Percentiles rank a stretch among this genome's conserved stretches.
Conservation (phyloP, 129 eudicot species). For the Scalesia atractyloides region DNA sequence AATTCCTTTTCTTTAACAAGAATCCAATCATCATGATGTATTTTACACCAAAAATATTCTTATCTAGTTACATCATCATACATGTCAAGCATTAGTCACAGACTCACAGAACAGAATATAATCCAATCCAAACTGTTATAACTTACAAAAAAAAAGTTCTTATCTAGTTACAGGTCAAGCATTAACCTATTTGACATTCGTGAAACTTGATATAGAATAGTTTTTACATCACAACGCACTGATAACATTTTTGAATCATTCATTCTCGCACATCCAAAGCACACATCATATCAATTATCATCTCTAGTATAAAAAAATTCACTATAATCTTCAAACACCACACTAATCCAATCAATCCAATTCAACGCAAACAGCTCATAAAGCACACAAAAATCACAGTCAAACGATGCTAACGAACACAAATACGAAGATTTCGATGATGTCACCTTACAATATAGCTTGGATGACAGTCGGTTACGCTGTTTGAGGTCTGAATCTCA, state of each 20-base stretch:
- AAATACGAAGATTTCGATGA: neutral
- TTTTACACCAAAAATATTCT: conserved; percentile 9
- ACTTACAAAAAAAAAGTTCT: neutral
- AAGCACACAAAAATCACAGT: neutral
- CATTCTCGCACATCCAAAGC: too few relatives aligned
- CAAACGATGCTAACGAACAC: neutral
- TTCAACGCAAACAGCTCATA: too few relatives aligned
- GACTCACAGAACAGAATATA: neutral
- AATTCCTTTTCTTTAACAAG: neutral
- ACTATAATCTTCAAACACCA: too few relatives aligned
- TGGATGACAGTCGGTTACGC: neutral
- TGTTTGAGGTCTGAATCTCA: neutral
- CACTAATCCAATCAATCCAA: too few relatives aligned
- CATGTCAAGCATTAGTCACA: neutral
- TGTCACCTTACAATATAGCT: neutral
- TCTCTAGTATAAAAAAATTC: too few relatives aligned
- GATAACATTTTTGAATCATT: too few relatives aligned
- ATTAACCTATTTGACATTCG: too few relatives aligned
- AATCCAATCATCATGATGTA: neutral
- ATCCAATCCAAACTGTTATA: neutral
- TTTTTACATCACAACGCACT: too few relatives aligned
- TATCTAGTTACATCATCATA: conserved; percentile 3
- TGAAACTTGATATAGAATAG: too few relatives aligned
- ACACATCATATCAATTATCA: too few relatives aligned
- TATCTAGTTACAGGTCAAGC: too few relatives aligned